Evolutionary conservation across 106 monocot genomes (phyloP), one percentile per base, ranked within the genome.

Genomic region (Dioscorea alata): DNA sequence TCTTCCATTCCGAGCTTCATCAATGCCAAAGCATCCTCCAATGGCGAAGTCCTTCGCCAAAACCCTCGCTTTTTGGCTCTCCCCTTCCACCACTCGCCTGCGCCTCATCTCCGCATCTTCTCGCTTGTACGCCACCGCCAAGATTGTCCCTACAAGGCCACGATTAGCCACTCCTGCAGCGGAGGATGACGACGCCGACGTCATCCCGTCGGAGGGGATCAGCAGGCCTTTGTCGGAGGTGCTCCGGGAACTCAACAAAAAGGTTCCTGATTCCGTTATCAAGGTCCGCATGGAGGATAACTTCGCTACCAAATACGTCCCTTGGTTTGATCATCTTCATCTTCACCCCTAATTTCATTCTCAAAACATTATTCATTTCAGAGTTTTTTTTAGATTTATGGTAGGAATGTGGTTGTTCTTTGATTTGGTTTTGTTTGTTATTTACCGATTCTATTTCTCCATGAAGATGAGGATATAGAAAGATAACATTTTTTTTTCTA

Each of bases 211-310:
- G 3, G 73, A 69, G 64, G 88, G 82, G 33, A 85, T 85, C 34
- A 74, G 79, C 77, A 72, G 78, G 50, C 85, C 85, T 13, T 79
- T 89, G 33, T 68, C 85, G 1, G 89, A 85, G 66, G 70, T 85
- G 52, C 74, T 89, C 13, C 79, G 69, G 71, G 77, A 80, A 69
- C 82, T 89, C 15, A 57, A 60, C 53, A 85, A 82, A 80, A 89
- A 67, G 65, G 81, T 85, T 16, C 89, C 89, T 9, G 85, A 89
- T 23, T 80, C 85, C n/a, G 63, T 89, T 69, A 57, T 89, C 35
- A 79, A 80, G 67, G 62, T 75, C 21, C 70, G 82, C n/a, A 48
- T 65, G 59, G 82, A 85, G 19, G 76, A 75, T 17, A 82, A 70
- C 8, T 69, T 75, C 65, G 25, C 79, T 60, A 76, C 79, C 51